Conservation (phyloP, 2,329 filamentous ascomycete genomes). For the Zopfia rhizophila region DNA sequence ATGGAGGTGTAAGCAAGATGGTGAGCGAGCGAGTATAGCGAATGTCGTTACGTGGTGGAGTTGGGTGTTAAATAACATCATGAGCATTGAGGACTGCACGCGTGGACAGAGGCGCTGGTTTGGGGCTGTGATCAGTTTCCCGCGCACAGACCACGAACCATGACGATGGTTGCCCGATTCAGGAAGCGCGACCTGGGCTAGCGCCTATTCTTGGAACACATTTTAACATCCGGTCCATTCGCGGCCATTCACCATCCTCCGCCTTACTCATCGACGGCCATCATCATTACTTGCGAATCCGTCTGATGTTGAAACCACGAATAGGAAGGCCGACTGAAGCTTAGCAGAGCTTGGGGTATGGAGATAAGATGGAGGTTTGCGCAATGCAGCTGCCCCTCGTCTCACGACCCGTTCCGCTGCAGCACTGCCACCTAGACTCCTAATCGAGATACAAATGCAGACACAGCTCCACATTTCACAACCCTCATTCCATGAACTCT, state of each 20-base stretch:
- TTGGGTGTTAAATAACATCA: background rate
- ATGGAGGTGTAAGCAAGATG: slow-evolving; percentile 2
- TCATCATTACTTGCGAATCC: no score
- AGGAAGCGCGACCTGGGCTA: background rate
- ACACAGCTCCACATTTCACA: no score
- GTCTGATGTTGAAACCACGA: no score
- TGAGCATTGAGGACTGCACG: background rate
- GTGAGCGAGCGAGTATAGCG: background rate
- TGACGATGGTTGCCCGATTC: slow-evolving; percentile 3
- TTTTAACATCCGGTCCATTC: background rate
- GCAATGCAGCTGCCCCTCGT: slow-evolving; percentile 14
- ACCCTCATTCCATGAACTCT: no score
- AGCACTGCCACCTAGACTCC: no score
- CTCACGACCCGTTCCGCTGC: slow-evolving; percentile 9
- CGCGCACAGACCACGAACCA: slow-evolving; percentile 12
- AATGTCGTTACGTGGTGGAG: slow-evolving; percentile 2
- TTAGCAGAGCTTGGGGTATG: no score
- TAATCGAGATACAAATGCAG: no score
- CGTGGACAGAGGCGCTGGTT: no score
- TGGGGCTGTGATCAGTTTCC: slow-evolving; percentile 11
- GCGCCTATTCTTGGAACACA: slow-evolving; percentile 10
- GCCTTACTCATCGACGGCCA: no score
- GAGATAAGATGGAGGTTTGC: background rate
- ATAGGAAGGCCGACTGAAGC: no score
- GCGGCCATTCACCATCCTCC: slow-evolving; percentile 1